Base-by-base conservation (phyloP, 2,329 filamentous ascomycete species). In the Orbilia oligospora region DNA sequence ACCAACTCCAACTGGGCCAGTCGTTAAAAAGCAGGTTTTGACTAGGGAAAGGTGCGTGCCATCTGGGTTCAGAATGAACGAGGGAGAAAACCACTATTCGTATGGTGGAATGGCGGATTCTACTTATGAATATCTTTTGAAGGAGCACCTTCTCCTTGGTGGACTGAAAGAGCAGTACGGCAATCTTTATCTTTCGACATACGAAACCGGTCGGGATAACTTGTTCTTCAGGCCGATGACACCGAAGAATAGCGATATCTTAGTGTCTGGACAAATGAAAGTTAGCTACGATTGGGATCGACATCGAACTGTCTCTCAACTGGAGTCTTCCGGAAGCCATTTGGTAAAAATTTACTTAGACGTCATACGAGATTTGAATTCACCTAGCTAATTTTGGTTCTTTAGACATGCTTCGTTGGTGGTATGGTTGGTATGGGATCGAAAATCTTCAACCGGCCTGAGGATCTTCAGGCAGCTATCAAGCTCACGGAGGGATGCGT, bases 221-320 rank as follows among this genome's bases (percentile, higher is more conserved):
- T 87, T 97, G 9, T 89, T 97, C 72, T 97, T 90, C 84, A 88
- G 91, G 4, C 93, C 94, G 0, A 91, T 96, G 89, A 88, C 90
- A 20, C 88, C 90, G 5, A 88, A 89, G 33, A 86, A 89, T 67
- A 88, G 88, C 65, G 89, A 95, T 76, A 88, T 96, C n/a, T 87
- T 96, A 1, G 90, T 96, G 78, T 89, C 92, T 0, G 91, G 91
- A 24, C 90, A 90, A 81, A 84, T 89, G n/a, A 85, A 83, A 56
- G 87, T 88, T 9, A 83, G 81, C 0, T 87, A 87, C 14, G 84
- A 86, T 1, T 85, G 83, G 1, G 84, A 85, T 53, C 70, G 56
- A 8, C 56, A 73, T 56, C 10, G 20, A 30, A 2, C 33, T 8
- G 16, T 48, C 65, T 3, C 71, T 81, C 30, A 75, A 80, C 83